Evolutionary conservation across 106 monocot genomes (phyloP).

Genomic region (Allium cepa): DNA sequence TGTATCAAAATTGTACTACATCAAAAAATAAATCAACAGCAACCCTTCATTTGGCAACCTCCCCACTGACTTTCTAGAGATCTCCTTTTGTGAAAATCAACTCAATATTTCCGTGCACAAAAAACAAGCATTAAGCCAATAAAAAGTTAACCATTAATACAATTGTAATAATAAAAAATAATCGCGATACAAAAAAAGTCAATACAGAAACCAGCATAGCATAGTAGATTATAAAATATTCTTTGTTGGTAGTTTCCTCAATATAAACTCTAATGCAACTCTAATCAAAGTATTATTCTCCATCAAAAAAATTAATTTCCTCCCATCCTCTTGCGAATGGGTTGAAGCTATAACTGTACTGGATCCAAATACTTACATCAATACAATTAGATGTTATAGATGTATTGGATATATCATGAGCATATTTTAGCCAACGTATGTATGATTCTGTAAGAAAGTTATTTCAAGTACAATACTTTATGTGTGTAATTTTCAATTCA

Average conservation of each 20-base stretch:
- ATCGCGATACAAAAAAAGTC: too few relatives aligned
- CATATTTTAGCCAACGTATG: too few relatives aligned
- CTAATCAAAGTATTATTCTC: conserved; percentile 93
- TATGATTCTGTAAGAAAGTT: too few relatives aligned
- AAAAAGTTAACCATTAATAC: background rate
- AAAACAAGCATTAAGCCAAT: background rate
- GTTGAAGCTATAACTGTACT: conserved; percentile 33
- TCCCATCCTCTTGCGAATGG: conserved; percentile 46
- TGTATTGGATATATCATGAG: too few relatives aligned
- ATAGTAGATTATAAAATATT: conserved; percentile 45
- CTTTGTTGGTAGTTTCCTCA: conserved; percentile 55
- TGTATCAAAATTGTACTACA: too few relatives aligned
- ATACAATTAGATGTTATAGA: too few relatives aligned
- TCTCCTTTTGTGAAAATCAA: conserved; percentile 90
- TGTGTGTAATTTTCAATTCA: too few relatives aligned
- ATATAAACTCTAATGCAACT: conserved; percentile 66
- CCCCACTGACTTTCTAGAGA: conserved; percentile 76
- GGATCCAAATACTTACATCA: too few relatives aligned
- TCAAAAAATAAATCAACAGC: too few relatives aligned
- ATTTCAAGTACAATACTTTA: too few relatives aligned
- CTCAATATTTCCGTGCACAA: conserved; percentile 56
- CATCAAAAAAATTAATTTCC: conserved; percentile 76
- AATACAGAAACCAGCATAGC: conserved; percentile 41
- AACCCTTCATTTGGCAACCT: conserved; percentile 75
- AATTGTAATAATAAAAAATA: too few relatives aligned